Conservation (phyloP, 2,329 filamentous ascomycete species). For the Diaporthe batatas region DNA sequence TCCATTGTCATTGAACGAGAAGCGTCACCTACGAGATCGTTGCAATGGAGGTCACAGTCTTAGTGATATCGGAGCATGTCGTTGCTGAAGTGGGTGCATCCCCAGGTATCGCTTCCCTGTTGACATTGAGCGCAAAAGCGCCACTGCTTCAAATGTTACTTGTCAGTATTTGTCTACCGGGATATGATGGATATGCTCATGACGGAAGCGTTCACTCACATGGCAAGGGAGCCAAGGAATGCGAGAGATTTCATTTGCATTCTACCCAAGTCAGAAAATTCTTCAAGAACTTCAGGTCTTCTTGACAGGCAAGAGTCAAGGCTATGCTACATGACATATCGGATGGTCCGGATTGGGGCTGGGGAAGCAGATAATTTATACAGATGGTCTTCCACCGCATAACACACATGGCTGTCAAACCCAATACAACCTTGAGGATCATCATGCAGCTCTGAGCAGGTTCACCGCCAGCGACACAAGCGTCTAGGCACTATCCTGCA, state of each 20-base stretch:
- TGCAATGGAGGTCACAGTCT: slow-evolving; percentile 18
- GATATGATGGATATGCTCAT: not conserved
- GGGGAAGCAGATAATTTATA: slow-evolving; percentile 1
- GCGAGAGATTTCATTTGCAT: not conserved
- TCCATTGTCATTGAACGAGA: not conserved
- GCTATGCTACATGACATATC: too few relatives aligned
- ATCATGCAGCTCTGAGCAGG: not conserved
- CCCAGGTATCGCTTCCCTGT: not conserved
- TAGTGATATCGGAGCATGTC: slow-evolving; percentile 8
- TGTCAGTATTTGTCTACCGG: not conserved
- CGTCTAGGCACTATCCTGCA: slow-evolving; percentile 14
- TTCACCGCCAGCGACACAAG: not conserved
- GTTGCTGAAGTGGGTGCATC: not conserved
- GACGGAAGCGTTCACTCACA: not conserved
- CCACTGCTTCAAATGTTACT: not conserved
- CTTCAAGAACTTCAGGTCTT: not conserved
- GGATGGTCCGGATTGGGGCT: not conserved
- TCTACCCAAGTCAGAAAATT: not conserved
- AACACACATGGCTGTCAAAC: not conserved
- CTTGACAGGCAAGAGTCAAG: not conserved
- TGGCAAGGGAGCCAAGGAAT: not conserved
- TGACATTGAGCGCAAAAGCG: slow-evolving; percentile 2
- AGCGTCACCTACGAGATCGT: not conserved
- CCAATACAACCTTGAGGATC: not conserved
- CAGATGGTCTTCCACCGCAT: not conserved